Evolutionary conservation across 352 stramenopile species (phyloP), one percentile per base, ranked within the genome.

Genomic region (Bremia lactucae): DNA sequence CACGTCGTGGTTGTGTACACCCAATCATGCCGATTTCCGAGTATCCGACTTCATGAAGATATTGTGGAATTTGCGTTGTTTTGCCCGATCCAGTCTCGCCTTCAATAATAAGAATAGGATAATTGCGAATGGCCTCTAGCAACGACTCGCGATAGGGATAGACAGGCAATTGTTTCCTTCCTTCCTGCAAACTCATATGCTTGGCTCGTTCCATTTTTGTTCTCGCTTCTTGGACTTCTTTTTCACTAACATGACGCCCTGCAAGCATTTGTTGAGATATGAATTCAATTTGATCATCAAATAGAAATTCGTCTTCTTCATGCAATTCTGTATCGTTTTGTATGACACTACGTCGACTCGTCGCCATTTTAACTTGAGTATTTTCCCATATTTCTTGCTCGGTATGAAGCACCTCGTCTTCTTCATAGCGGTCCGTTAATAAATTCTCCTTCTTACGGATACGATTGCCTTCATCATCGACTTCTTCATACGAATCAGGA

Each of bases 231-330:
- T 87, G 53, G 10, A 85, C 80, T 16, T 93, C 74, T 31, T 89
- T 56, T 6, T 89, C 73, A 29, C 68, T 87, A n/a, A 91, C 69
- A 47, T 91, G 77, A 42, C 90, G 74, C 1, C 82, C 83, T 4
- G 83, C 59, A 11, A 96, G 55, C 52, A 96, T 82, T 34, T 95
- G 72, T 46, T 91, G 64, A 25, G 83, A 95, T 26, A 99, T 97
- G 57, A 99, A 99, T 55, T 99, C 96, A 56, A 99, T 98, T 55
- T 97, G 76, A 64, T 99, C 95, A 47, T 99, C 95, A 59, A 98
- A 97, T 3, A 99, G 82, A 31, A 98, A 89, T 35, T 98, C 95
- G 38, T 97, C 97, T 50, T 97, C 77, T 16, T 96, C 75, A 16
- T 87, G 54, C 1, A 45, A 9, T 18, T 68, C 67, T 20, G 46